Evolutionary conservation across 129 eudicot genomes (phyloP).

Genomic region (Saposhnikovia divaricata): DNA sequence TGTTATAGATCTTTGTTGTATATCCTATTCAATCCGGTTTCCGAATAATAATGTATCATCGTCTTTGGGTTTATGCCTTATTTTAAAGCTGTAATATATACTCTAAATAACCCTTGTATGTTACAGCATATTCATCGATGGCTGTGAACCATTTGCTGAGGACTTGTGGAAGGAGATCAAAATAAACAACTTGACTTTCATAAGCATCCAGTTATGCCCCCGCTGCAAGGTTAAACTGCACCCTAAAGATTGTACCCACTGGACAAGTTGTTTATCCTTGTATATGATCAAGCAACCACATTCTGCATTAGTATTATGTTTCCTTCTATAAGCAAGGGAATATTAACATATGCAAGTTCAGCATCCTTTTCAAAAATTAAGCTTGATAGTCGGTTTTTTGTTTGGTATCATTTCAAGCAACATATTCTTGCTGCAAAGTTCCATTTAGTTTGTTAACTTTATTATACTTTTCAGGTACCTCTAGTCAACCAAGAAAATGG

Average conservation of each 20-base stretch:
- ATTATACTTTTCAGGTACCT: constrained; percentile 18
- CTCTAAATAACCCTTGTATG: neutral
- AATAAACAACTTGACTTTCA: constrained; percentile 46
- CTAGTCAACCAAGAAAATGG: constrained; percentile 28
- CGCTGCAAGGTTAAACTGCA: constrained; percentile 68
- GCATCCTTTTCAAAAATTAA: neutral
- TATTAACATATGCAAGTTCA: neutral
- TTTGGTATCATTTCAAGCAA: neutral
- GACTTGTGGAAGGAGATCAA: constrained; percentile 77
- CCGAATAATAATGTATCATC: neutral
- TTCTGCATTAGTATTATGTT: neutral
- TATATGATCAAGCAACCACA: neutral
- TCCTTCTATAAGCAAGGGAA: neutral
- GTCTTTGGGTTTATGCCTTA: neutral
- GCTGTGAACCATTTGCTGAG: constrained; percentile 72
- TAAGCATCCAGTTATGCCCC: constrained; percentile 56
- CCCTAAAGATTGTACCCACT: neutral
- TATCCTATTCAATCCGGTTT: neutral
- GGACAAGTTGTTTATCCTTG: neutral
- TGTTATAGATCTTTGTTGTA: neutral
- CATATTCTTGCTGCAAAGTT: neutral
- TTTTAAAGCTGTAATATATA: neutral
- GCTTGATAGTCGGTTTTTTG: neutral
- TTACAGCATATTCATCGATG: constrained; percentile 30
- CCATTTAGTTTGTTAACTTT: neutral